phyloP scores from a whole-genome alignment of 257 asterid genomes.

The Capsicum pubescens region DNA sequence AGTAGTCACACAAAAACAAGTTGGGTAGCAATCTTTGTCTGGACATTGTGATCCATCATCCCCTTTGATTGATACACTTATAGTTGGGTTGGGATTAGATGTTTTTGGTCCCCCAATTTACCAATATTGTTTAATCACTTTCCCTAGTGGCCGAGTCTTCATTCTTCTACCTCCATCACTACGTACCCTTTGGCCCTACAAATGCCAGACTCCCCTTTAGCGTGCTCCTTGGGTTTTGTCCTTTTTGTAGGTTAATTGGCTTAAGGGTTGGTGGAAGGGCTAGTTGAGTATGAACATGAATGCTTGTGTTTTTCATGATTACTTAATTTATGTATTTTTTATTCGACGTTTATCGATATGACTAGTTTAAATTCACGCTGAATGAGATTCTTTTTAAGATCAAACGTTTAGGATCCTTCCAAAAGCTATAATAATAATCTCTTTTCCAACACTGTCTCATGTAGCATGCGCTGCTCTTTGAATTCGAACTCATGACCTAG shows the following conservation, averaged over 20 bases:
- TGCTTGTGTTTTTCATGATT: background rate
- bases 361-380: background rate
- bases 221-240: constrained; percentile 39
- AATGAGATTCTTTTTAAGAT: no score
- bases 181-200: constrained; percentile 23
- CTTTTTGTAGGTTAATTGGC: constrained; percentile 25
- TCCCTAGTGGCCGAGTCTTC: constrained; percentile 28
- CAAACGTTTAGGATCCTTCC: no score
- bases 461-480: no score
- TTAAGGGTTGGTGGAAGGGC: constrained; percentile 26
- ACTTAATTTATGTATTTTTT: background rate
- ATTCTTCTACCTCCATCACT: constrained; percentile 20
- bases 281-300: constrained; percentile 9
- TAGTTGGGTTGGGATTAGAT: constrained; percentile 37
- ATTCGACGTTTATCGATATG: background rate
- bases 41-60: constrained; percentile 30
- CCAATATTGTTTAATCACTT: background rate
- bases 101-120: constrained; percentile 50
- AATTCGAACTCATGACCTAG: no score
- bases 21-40: constrained; percentile 50
- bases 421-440: no score
- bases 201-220: constrained; percentile 28
- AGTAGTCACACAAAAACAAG: background rate
- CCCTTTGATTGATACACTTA: constrained; percentile 25
- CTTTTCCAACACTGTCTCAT: no score